Base-by-base conservation (phyloP, 768 basidiomycete species). In the Lactarius akahatsu region DNA sequence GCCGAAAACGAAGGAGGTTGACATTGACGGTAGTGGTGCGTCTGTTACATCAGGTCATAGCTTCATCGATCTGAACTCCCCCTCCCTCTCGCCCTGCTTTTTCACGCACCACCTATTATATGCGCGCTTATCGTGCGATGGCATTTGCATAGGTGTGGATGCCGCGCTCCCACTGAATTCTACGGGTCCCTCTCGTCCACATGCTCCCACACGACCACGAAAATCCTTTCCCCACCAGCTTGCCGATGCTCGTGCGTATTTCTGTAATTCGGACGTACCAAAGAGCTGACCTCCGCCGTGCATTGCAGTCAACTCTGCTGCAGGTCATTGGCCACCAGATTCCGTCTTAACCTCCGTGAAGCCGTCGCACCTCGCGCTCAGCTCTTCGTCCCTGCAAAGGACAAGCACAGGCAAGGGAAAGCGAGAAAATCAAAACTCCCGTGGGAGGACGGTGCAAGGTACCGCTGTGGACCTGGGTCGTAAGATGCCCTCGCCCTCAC, bases 211-310 rank as follows among this genome's bases (percentile, higher is more conserved):
- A 6, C 57, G 50, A n/a, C 57, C 30, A 36, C 36, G 1, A 13
- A 57, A 5, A 4, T 45, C 66, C 18, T 55, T 67, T 34, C 52
- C 61, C 1, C 26, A 59, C 40, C 61, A 62, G 32, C 66, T 67
- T 3, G 61, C 62, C 20, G 40, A 63, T 36, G 50, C 66, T 41
- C 58, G 66, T 63, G 26, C 57, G 66, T 59, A 32, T 28, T 15
- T 40, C 10, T 36, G 8, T 13, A 26, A 32, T 59, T 38, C 13
- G 30, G 15, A 20, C 23, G 9, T 36, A 41, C 18, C 4, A 47
- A 41, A 47, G 32, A 4, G 50, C 57, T 54, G 30, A 30, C 10
- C 32, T 23, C 18, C 9, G 8, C 23, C 8, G 41, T 52, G 2
- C 13, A 20, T 16, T 38, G 26, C 32, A 67, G 61, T 63, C 40